Evolutionary conservation across 1,284 basidiomycete species (phyloP), one percentile per base, ranked within the genome.

Genomic region (Apiotrichum akiyoshidainum): DNA sequence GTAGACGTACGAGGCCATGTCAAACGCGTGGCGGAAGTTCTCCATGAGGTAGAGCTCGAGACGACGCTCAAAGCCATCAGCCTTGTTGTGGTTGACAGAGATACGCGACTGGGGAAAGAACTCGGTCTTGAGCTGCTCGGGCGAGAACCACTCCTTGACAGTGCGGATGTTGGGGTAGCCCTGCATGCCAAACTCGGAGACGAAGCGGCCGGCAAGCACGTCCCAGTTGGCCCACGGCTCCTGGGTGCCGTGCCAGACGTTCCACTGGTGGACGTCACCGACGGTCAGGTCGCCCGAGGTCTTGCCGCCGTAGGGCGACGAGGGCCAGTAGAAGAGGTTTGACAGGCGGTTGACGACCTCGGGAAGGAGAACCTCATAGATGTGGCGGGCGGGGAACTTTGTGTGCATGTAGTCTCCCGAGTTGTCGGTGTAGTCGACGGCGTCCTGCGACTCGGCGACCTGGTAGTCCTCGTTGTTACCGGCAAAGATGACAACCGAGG

Each of bases 181-280:
- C 59, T 76, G 72, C 74, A 75, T 76, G 2, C 74, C 74, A 49
- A 76, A 76, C 56, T 76, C 74, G 48, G 89, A 90, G 31, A 93
- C 88, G 74, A 93, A 93, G 42, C 90, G 84, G 46, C 90, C 90
- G 0, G 87, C 82, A 16, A 94, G 83, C 52, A 84, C 85, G 69
- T 92, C 89, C 88, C 90, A 94, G 65, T 92, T 88, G 61, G 89
- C 85, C 89, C 91, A 95, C 1, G 89, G 86, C 69, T 92, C 87
- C 73, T 93, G 90, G 1, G 84, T 71, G 10, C 80, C 81, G 72
- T 94, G 91, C 92, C 92, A 94, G 5, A 94, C 90, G 70, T 92
- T 91, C 88, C 89, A 92, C 76, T 92, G 90, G 72, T 93, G 90
- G 26, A 91, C 78, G 77, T 94, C 92, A 14, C 92, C 92, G 41